phyloP scores from a whole-genome alignment of 495 filamentous ascomycete genomes.

The Neurospora sp. region DNA sequence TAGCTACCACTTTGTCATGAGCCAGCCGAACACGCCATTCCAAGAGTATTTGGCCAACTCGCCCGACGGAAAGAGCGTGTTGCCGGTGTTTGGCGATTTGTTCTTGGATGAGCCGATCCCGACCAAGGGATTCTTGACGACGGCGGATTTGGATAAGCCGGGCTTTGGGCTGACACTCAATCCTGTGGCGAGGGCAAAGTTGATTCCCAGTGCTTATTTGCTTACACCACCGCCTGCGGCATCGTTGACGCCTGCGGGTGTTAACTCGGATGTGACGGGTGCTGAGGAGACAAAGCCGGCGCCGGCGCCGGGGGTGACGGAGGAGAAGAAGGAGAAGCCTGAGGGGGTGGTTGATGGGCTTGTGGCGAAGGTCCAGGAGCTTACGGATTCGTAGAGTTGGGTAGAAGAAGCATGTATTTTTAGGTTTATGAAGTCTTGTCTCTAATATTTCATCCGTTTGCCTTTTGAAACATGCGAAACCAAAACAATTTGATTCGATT shows the following conservation, averaged over 20 bases:
- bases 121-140: conserved; percentile 65
- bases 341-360: conserved; percentile 14
- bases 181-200: conserved; percentile 53
- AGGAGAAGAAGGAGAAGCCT: conserved; percentile 6
- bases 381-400: neutral
- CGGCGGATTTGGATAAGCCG: conserved; percentile 73
- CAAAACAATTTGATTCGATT: neutral
- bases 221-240: conserved; percentile 62
- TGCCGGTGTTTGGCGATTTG: conserved; percentile 84
- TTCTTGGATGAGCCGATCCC: conserved; percentile 89
- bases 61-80: conserved; percentile 74
- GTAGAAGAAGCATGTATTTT: neutral
- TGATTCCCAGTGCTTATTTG: conserved; percentile 63
- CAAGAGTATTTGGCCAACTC: conserved; percentile 93
- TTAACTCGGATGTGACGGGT: neutral
- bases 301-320: conserved; percentile 3
- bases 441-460: neutral
- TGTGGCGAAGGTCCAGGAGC: conserved; percentile 9
- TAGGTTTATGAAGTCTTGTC: neutral
- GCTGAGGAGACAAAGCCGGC: conserved; percentile 7
- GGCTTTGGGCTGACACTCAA: conserved; percentile 86
- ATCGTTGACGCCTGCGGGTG: conserved; percentile 35
- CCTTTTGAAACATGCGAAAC: neutral
- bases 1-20: conserved; percentile 90
- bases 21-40: conserved; percentile 83